A percentile compares a stretch with the other conserved stretches of the same genome.
phyloP scores from a whole-genome alignment of 306 rosid genomes.

The Cicer arietinum region DNA sequence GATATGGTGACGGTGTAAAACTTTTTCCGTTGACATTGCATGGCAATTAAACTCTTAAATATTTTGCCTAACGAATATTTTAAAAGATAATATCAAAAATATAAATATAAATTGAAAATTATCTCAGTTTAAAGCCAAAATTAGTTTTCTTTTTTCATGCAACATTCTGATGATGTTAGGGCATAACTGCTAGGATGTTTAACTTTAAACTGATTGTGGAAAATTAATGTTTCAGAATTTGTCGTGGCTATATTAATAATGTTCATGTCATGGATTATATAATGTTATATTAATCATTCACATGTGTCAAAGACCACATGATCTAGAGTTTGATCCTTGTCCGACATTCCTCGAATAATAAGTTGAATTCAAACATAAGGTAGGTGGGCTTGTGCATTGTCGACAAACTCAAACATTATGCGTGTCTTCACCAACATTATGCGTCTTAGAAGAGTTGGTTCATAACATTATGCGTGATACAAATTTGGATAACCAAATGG shows the following conservation, averaged over 20 bases:
- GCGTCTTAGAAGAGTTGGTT: background rate
- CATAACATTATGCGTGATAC: background rate
- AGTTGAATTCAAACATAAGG: background rate
- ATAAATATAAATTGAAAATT: background rate
- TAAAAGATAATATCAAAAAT: background rate
- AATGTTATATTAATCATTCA: background rate
- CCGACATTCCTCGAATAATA: background rate
- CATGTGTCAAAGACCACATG: background rate
- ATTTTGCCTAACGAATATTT: background rate
- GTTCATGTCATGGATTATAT: background rate
- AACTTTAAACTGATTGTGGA: slow-evolving; percentile 9
- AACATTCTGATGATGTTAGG: slow-evolving; percentile 19
- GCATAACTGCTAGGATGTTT: background rate
- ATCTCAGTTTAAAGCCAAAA: slow-evolving; percentile 13
- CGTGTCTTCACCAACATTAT: background rate
- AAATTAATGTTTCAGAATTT: slow-evolving; percentile 26
- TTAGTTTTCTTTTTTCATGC: background rate
- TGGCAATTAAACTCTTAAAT: background rate
- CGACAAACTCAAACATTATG: background rate
- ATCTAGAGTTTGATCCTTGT: slow-evolving; percentile 15
- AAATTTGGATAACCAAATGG: slow-evolving; percentile 30
- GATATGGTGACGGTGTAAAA: too few relatives aligned
- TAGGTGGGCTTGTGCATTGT: background rate
- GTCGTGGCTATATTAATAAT: slow-evolving; percentile 14
- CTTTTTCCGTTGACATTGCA: too few relatives aligned